Percentiles rank a stretch among this genome's conserved stretches.
These are phyloP conservation scores for Saturnispora quitensis DNA, from an alignment of 805 yeast genomes.

Conservation along the genomic window DNA sequence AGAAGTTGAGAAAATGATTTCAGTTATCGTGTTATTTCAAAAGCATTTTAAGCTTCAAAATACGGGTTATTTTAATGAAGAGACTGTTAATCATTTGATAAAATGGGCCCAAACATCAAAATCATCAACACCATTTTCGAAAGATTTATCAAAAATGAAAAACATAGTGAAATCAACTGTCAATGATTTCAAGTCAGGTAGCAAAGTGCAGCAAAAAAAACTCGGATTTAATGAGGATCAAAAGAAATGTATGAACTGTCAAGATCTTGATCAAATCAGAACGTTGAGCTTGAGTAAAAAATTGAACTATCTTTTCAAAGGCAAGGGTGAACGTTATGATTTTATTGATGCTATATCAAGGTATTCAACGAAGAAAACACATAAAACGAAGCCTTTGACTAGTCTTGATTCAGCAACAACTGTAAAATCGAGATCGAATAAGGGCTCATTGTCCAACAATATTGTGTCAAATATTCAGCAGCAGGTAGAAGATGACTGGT, in stretches of 20 bases:
- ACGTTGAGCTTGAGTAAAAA: constrained; percentile 23
- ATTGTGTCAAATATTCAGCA: neutral
- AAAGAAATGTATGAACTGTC: constrained; percentile 19
- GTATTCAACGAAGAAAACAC: neutral
- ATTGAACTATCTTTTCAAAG: constrained; percentile 38
- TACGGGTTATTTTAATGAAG: constrained; percentile 17
- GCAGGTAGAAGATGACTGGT: neutral
- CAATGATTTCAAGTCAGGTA: constrained; percentile 30
- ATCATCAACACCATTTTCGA: constrained; percentile 27
- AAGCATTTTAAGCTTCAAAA: constrained; percentile 26
- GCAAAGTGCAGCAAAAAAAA: constrained; percentile 22
- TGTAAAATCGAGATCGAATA: neutral
- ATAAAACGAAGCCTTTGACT: neutral
- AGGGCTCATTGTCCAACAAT: neutral
- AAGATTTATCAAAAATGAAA: constrained; percentile 29
- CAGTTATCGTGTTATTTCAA: constrained; percentile 69
- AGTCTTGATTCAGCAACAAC: neutral
- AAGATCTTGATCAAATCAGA: constrained; percentile 22
- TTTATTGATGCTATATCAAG: neutral
- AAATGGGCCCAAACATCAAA: constrained; percentile 22
- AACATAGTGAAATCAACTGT: constrained; percentile 29
- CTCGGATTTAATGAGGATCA: constrained; percentile 14
- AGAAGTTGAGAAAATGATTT: constrained; percentile 59
- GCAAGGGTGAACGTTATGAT: constrained; percentile 37
- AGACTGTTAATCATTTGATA: constrained; percentile 19